Percentiles rank a stretch among this genome's conserved stretches.
Evolutionary conservation across 2,329 filamentous ascomycete genomes (phyloP).

Genomic region (Niveomyces coronatus): DNA sequence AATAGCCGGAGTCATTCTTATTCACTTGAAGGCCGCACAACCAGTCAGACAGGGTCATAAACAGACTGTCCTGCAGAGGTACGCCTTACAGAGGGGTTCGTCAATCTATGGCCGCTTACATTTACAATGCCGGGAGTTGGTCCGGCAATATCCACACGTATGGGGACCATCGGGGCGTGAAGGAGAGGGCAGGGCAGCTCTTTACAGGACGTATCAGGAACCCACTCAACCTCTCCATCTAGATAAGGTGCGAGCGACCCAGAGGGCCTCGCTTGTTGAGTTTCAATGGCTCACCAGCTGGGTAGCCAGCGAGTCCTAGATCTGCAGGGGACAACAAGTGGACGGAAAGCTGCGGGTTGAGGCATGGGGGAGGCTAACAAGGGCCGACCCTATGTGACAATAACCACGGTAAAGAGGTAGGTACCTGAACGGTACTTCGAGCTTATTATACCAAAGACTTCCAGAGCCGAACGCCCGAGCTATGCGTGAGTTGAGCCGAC

Average conservation of each 20-base stretch:
- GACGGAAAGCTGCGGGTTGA: constrained; percentile 10
- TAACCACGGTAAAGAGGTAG: too few relatives aligned
- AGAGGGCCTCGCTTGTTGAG: background rate
- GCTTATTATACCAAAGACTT: too few relatives aligned
- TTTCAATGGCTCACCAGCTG: constrained; percentile 5
- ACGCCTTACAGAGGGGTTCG: background rate
- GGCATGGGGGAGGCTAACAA: background rate
- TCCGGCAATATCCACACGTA: constrained; percentile 4
- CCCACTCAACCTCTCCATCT: background rate
- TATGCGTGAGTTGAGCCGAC: too few relatives aligned
- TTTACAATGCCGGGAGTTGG: constrained; percentile 10
- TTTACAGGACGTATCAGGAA: background rate
- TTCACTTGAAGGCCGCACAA: background rate
- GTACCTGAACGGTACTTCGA: too few relatives aligned
- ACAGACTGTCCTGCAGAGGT: background rate
- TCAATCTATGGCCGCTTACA: constrained; percentile 4
- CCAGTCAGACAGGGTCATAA: background rate
- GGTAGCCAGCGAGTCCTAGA: background rate
- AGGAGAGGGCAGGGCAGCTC: background rate
- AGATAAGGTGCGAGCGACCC: constrained; percentile 7
- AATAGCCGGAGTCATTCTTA: constrained; percentile 8
- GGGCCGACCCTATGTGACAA: too few relatives aligned
- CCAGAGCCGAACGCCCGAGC: too few relatives aligned
- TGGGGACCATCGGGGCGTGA: too few relatives aligned
- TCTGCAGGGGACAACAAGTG: constrained; percentile 9